Evolutionary conservation across 768 basidiomycete species (phyloP).

Genomic region (Calvatia gigantea): DNA sequence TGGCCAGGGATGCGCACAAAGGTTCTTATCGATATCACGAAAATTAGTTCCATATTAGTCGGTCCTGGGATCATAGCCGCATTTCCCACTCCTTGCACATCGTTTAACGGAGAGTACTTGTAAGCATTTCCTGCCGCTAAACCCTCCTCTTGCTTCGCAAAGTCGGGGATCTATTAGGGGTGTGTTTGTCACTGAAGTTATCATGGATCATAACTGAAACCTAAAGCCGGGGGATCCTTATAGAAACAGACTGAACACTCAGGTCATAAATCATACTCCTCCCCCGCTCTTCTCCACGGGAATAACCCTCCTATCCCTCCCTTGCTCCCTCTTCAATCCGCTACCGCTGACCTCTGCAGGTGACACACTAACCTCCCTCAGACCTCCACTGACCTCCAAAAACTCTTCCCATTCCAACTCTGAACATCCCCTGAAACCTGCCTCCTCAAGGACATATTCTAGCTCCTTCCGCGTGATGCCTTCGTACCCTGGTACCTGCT

Average conservation of each 20-base stretch:
- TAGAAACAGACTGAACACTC: not conserved
- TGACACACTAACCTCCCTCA: constrained; percentile 62
- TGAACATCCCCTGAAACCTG: constrained; percentile 56
- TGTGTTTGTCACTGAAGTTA: no score
- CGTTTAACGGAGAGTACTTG: no score
- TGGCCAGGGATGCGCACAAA: no score
- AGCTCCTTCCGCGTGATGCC: constrained; percentile 59
- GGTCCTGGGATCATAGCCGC: no score
- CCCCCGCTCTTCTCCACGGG: constrained; percentile 57
- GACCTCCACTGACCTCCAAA: constrained; percentile 77
- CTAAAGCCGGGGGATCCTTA: not conserved
- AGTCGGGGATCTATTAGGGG: no score
- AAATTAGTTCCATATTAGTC: no score
- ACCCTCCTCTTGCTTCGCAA: no score
- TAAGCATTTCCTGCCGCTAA: no score
- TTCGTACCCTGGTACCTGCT: constrained; percentile 54
- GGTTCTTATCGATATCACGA: no score
- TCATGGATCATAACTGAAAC: not conserved
- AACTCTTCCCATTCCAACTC: constrained; percentile 82
- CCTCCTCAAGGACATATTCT: constrained; percentile 72
- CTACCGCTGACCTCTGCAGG: constrained; percentile 20
- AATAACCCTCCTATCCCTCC: constrained; percentile 37
- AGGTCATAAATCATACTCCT: constrained; percentile 33
- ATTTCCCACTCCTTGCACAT: no score
- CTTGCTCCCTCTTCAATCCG: constrained; percentile 13